Evolutionary conservation across 768 basidiomycete genomes (phyloP), one percentile per base, ranked within the genome.

Genomic region (Rhodotorula taiwanensis): DNA sequence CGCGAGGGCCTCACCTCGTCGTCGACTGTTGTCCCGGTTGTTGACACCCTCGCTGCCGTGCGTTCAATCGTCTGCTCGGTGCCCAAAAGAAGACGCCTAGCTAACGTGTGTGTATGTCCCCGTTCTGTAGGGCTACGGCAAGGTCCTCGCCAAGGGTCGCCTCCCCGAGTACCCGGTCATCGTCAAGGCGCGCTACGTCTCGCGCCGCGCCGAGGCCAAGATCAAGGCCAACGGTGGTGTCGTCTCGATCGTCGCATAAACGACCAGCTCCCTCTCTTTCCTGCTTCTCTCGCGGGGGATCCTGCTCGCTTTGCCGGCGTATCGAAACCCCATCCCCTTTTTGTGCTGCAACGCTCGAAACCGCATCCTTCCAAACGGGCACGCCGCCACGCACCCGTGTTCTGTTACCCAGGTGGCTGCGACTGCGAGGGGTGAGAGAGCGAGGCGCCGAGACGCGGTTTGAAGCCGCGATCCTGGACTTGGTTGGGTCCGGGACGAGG

Each of bases 81-180:
- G 15, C n/a, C 30, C 16, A n/a, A 16, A 21, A 1, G 5, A 25
- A 47, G 10, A n/a, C 16, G 11, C 23, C 33, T 36, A 9, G 16
- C 33, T 30, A 18, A n/a, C 27, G 9, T 21, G n/a, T n/a, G n/a
- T n/a, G n/a, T n/a, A n/a, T n/a, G n/a, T n/a, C n/a, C n/a, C n/a
- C n/a, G n/a, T n/a, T n/a, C 34, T 77, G 66, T 83, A 83, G 75
- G 91, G 91, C 45, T 95, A 90, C 77, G 88, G 85, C 72, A 95
- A 95, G 79, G 85, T 95, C 67, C 79, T 99, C 80, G 95, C 93
- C 75, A 97, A 93, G 75, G 95, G 95, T 80, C 77, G 89, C 70
- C 83, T 98, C 68, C 89, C 90, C 36, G 62, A 54, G 68, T 86
- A 85, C 75, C 95, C 95, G 21, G 89, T 91, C 81, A 98, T 99